phyloP scores from a whole-genome alignment of 2,329 filamentous ascomycete species.

The Colletotrichum liriopes region DNA sequence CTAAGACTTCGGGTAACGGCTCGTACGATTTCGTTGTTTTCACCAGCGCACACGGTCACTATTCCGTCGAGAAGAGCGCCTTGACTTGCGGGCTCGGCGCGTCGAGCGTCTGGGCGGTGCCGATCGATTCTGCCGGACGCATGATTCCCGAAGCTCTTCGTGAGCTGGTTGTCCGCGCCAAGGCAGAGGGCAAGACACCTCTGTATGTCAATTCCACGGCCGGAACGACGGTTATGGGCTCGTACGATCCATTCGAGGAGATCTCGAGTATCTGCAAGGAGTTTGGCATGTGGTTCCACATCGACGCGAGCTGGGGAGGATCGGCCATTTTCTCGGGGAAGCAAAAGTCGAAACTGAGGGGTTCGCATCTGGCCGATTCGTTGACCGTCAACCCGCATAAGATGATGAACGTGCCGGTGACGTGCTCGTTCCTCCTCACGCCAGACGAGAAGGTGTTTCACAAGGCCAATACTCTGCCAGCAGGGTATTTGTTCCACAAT shows the following conservation, averaged over 20 bases:
- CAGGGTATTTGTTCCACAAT: constrained; percentile 87
- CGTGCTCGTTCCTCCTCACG: constrained; percentile 90
- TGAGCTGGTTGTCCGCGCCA: constrained; percentile 72
- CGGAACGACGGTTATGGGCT: constrained; percentile 92
- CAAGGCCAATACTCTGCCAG: constrained; percentile 86
- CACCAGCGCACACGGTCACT: constrained; percentile 92
- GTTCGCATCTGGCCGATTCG: constrained; percentile 82
- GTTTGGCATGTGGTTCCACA: constrained; percentile 89
- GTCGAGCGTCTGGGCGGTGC: constrained; percentile 79
- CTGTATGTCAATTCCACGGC: constrained; percentile 97
- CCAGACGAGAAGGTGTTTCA: constrained; percentile 85
- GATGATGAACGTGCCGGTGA: constrained; percentile 93
- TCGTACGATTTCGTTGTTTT: constrained; percentile 82
- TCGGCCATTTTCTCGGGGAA: constrained; percentile 82
- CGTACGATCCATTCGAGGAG: constrained; percentile 84
- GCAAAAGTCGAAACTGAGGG: constrained; percentile 76
- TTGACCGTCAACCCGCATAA: constrained; percentile 96
- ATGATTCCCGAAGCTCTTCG: constrained; percentile 81
- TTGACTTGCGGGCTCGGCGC: constrained; percentile 89
- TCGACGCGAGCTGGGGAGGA: constrained; percentile 94
- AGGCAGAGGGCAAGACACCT: constrained; percentile 80
- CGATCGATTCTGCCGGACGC: constrained; percentile 79
- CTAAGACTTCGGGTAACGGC: constrained; percentile 81
- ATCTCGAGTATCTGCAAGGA: constrained; percentile 80
- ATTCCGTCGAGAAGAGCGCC: constrained; percentile 95